A percentile compares a stretch with the other conserved stretches of the same genome.
These are phyloP conservation scores for Nidularia pulvinata DNA, from an alignment of 768 basidiomycete species.

Conservation along the genomic window DNA sequence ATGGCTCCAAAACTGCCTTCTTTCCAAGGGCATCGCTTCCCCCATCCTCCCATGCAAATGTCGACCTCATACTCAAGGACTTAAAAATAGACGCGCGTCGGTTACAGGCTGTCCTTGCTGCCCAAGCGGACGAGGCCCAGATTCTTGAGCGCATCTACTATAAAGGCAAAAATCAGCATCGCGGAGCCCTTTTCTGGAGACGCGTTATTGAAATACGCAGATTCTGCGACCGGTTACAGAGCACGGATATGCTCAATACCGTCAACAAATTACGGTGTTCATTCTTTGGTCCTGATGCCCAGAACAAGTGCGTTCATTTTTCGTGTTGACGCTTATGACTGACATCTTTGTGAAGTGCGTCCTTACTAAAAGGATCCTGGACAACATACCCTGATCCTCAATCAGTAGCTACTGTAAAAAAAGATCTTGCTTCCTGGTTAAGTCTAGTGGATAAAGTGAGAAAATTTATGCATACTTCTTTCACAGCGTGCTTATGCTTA, in stretches of 20 bases:
- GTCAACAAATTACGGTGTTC: constrained; percentile 41
- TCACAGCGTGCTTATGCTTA: constrained; percentile 1
- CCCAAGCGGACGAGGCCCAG: constrained; percentile 50
- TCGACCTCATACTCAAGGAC: constrained; percentile 62
- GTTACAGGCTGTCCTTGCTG: constrained; percentile 39
- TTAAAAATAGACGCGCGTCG: constrained; percentile 56
- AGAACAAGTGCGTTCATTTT: constrained; percentile 30
- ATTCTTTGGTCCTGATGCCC: constrained; percentile 45
- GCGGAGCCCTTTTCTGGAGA: constrained; percentile 69
- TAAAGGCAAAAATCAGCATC: constrained; percentile 81
- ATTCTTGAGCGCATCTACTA: constrained; percentile 72
- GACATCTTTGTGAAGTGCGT: constrained; percentile 33
- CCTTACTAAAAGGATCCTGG: constrained; percentile 63
- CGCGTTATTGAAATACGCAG: constrained; percentile 61
- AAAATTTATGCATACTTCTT: neutral
- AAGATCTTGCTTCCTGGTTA: constrained; percentile 30
- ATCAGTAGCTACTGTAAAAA: constrained; percentile 27
- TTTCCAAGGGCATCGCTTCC: neutral
- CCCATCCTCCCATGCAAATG: constrained; percentile 22
- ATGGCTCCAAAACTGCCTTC: no score
- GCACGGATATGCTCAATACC: constrained; percentile 21
- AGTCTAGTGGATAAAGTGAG: constrained; percentile 43
- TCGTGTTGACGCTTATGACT: neutral
- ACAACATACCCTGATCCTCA: constrained; percentile 47
- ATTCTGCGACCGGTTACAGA: constrained; percentile 37